Conservation (phyloP, 495 filamentous ascomycete genomes). For the Apiosordaria backusii region DNA sequence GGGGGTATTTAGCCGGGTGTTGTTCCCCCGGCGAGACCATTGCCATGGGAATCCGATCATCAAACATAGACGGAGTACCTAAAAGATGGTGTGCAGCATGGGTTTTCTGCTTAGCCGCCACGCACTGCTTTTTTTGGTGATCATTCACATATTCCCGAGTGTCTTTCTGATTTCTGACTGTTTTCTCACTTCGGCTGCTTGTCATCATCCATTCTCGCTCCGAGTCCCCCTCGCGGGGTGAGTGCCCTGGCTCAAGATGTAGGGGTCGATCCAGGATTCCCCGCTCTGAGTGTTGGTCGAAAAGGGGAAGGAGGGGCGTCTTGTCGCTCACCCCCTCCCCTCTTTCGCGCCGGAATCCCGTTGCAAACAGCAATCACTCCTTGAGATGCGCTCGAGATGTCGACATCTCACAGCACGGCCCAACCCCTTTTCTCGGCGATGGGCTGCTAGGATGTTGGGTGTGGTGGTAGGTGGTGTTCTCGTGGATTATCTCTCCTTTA, state of each 20-base stretch:
- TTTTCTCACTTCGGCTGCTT: not conserved
- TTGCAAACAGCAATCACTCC: not conserved
- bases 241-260: not conserved
- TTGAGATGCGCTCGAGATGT: not conserved
- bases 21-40: conserved; percentile 20
- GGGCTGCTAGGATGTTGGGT: not conserved
- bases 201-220: not conserved
- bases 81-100: not conserved
- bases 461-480: conserved; percentile 8
- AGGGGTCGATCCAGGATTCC: not conserved
- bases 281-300: not conserved
- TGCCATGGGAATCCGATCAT: conserved; percentile 20
- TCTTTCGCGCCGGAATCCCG: not conserved
- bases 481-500: not conserved
- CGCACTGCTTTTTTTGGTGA: too few species aligned
- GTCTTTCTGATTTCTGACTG: not conserved
- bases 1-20: conserved; percentile 23
- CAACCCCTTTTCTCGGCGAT: conserved; percentile 10
- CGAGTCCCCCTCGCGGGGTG: not conserved
- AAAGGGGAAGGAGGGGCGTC: not conserved
- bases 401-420: conserved; percentile 4
- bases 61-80: conserved; percentile 18
- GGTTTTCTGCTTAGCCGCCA: not conserved
- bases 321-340: not conserved
- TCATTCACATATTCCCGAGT: too few species aligned